phyloP scores from a whole-genome alignment of 2,329 filamentous ascomycete genomes.

The Ophiostoma ips region DNA sequence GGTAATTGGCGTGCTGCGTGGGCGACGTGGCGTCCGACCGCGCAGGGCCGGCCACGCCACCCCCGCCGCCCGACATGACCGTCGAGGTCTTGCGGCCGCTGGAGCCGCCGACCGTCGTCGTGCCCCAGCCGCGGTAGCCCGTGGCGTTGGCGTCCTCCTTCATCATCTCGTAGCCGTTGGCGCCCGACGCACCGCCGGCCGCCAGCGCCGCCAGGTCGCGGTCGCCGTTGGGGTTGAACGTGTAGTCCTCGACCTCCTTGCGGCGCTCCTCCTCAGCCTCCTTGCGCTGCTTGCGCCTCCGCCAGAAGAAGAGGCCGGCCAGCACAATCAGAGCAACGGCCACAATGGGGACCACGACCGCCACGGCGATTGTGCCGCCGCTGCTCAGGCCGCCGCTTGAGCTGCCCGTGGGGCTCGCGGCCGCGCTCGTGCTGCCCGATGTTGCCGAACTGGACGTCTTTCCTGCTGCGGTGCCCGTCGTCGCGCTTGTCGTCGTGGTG shows the following conservation, averaged over 20 bases:
- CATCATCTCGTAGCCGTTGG: conserved; percentile 55
- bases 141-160: conserved; percentile 53
- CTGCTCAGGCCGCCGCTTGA: conserved; percentile 32
- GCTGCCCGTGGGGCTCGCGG: conserved; percentile 18
- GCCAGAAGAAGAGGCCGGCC: conserved; percentile 66
- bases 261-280: conserved; percentile 74
- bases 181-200: conserved; percentile 22
- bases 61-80: conserved; percentile 64
- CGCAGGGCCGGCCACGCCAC: conserved; percentile 41
- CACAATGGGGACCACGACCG: conserved; percentile 85
- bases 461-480: conserved; percentile 15
- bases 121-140: conserved; percentile 92
- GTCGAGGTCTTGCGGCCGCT: conserved; percentile 77
- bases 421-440: conserved; percentile 17
- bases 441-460: conserved; percentile 2
- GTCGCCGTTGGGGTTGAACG: conserved; percentile 95
- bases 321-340: conserved; percentile 71
- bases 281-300: conserved; percentile 74
- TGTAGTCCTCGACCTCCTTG: conserved; percentile 95
- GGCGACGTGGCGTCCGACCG: conserved; percentile 66
- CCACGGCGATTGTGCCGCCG: conserved; percentile 70
- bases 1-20: conserved; percentile 44
- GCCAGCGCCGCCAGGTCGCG: conserved; percentile 51
- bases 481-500: conserved; percentile 8
- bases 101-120: conserved; percentile 52